Conservation (phyloP, 2,329 filamentous ascomycete genomes). For the Dactylellina haptotyla region DNA sequence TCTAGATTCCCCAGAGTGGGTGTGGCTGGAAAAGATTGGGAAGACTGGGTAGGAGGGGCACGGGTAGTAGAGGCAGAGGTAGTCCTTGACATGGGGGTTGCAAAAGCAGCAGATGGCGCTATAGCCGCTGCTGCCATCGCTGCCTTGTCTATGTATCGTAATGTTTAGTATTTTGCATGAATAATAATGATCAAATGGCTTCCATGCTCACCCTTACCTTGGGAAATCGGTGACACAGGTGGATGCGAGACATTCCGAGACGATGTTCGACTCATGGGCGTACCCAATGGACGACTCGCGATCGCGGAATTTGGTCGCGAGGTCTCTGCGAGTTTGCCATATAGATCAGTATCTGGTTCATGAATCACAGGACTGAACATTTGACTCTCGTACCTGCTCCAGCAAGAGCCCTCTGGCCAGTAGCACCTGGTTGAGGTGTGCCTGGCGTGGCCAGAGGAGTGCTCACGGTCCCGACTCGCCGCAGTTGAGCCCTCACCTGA, state of each 20-base stretch:
- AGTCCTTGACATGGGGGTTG: slow-evolving; percentile 46
- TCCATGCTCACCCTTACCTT: slow-evolving; percentile 36
- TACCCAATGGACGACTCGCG: slow-evolving; percentile 40
- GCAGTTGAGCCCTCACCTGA: slow-evolving; percentile 89
- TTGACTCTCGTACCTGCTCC: slow-evolving; percentile 27
- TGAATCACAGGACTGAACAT: background rate
- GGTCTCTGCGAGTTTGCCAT: slow-evolving; percentile 17
- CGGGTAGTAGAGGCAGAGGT: slow-evolving; percentile 48
- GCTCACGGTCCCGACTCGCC: slow-evolving; percentile 66
- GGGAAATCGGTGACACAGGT: slow-evolving; percentile 35
- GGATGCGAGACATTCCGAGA: slow-evolving; percentile 49
- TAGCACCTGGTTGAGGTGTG: slow-evolving; percentile 34
- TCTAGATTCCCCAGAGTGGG: slow-evolving; percentile 49
- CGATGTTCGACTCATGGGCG: slow-evolving; percentile 47
- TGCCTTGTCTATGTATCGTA: slow-evolving; percentile 34
- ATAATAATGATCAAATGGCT: slow-evolving; percentile 3
- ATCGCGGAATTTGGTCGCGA: slow-evolving; percentile 42
- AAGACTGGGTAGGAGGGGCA: slow-evolving; percentile 47
- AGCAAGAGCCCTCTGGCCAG: slow-evolving; percentile 32
- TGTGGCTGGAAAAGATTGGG: slow-evolving; percentile 55
- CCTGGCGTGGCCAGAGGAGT: slow-evolving; percentile 52
- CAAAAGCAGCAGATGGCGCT: background rate
- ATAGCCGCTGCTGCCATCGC: background rate
- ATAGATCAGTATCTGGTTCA: background rate
- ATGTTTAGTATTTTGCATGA: slow-evolving; percentile 1